Evolutionary conservation across 306 rosid species (phyloP).

Genomic region (Prunus mume): DNA sequence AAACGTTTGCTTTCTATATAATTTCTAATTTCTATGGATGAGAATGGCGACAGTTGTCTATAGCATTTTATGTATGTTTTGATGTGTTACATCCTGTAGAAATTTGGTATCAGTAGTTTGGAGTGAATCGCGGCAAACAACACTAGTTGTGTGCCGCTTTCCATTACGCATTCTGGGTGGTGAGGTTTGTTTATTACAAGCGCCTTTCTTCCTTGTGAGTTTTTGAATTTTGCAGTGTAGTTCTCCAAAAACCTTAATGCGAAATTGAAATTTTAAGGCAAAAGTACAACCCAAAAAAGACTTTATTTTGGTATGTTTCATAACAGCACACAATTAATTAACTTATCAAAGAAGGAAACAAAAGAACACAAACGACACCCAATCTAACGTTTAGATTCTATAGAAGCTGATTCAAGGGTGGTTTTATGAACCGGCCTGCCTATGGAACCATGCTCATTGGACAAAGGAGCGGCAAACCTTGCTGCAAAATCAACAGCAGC

Average conservation of each 20-base stretch:
- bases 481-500: conserved; percentile 43
- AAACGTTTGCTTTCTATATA: neutral
- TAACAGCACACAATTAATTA: neutral
- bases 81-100: neutral
- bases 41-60: neutral
- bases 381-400: neutral
- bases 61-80: neutral
- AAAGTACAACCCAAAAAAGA: neutral
- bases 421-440: conserved; percentile 15
- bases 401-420: neutral
- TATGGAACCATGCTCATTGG: neutral
- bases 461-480: conserved; percentile 48
- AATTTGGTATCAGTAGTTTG: too few species aligned
- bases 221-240: too few species aligned
- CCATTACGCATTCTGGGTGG: neutral
- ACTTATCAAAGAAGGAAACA: neutral
- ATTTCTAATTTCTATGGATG: neutral
- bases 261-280: neutral
- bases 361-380: too few species aligned
- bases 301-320: neutral
- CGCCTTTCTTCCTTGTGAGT: too few species aligned
- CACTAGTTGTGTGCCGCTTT: neutral
- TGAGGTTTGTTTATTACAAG: too few species aligned
- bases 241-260: too few species aligned
- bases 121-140: neutral